Evolutionary conservation across 176 grass and related monocot species (phyloP).

Genomic region (Dactylis glomerata): DNA sequence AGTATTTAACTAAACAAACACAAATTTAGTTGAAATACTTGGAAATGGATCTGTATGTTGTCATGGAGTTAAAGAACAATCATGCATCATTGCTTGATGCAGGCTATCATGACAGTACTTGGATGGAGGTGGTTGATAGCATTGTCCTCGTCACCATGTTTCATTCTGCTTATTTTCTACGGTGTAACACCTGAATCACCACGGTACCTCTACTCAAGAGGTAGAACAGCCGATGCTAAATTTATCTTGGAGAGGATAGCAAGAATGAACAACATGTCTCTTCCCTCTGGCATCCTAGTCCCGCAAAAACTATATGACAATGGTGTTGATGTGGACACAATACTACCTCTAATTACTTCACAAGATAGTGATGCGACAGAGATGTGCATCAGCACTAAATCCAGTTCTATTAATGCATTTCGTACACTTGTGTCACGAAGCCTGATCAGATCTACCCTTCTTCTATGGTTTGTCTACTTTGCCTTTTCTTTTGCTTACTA

Average conservation of each 20-base stretch:
- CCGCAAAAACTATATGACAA: slow-evolving; percentile 11
- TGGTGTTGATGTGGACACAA: slow-evolving; percentile 13
- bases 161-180: slow-evolving; percentile 64
- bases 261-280: slow-evolving; percentile 45
- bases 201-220: slow-evolving; percentile 64
- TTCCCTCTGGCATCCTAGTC: slow-evolving; percentile 57
- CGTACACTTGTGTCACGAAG: slow-evolving; percentile 34
- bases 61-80: neutral
- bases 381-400: neutral
- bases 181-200: slow-evolving; percentile 61
- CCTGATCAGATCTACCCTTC: slow-evolving; percentile 53
- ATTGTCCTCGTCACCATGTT: slow-evolving; percentile 54
- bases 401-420: slow-evolving; percentile 10
- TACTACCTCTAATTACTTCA: slow-evolving; percentile 34
- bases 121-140: slow-evolving; percentile 74
- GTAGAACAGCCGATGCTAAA: slow-evolving; percentile 43
- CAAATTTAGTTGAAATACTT: neutral
- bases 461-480: slow-evolving; percentile 61
- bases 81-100: slow-evolving; percentile 18
- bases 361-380: slow-evolving; percentile 8
- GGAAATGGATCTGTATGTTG: neutral
- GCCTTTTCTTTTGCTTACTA: slow-evolving; percentile 71
- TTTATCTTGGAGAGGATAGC: slow-evolving; percentile 60
- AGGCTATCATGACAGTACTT: slow-evolving; percentile 62
- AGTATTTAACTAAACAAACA: neutral